phyloP scores from a whole-genome alignment of 208 protist genomes.

The Lotmaria passim region DNA sequence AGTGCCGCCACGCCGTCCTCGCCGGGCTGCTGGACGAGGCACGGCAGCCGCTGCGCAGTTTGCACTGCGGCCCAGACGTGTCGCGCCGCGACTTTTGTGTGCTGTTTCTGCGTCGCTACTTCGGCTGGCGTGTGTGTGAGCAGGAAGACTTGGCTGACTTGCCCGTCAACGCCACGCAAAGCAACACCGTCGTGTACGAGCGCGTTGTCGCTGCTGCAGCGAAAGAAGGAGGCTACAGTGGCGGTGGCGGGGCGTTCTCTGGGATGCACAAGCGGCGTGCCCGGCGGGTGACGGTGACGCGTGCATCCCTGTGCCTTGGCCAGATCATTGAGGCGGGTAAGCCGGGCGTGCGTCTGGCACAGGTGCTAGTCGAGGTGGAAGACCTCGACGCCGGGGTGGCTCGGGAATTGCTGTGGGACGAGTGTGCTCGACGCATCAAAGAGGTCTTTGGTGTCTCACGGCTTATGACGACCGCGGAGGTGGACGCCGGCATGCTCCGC shows the following conservation, averaged over 20 bases:
- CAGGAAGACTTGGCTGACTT: conserved; percentile 18
- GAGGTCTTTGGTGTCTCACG: conserved; percentile 26
- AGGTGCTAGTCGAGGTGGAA: conserved; percentile 17
- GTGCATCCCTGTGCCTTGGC: conserved; percentile 12
- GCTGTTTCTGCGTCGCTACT: conserved; percentile 45
- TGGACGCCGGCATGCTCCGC: conserved; percentile 15
- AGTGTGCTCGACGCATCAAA: conserved; percentile 9
- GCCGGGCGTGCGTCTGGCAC: conserved; percentile 10
- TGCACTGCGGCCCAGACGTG: conserved; percentile 12
- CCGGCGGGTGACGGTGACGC: not conserved
- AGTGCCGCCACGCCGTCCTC: not conserved
- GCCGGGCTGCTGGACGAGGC: not conserved
- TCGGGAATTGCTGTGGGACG: conserved; percentile 22
- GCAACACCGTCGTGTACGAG: conserved; percentile 23
- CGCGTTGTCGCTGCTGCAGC: not conserved
- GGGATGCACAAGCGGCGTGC: not conserved
- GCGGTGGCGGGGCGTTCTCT: too few relatives aligned
- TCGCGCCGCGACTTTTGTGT: conserved; percentile 38
- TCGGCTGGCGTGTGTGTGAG: conserved; percentile 42
- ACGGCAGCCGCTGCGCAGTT: not conserved
- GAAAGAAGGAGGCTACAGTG: too few relatives aligned
- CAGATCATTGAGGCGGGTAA: conserved; percentile 13
- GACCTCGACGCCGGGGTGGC: conserved; percentile 3
- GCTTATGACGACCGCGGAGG: conserved; percentile 12
- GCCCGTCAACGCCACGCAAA: not conserved